Evolutionary conservation across 2,329 filamentous ascomycete species (phyloP), one percentile per base, ranked within the genome.

Genomic region (Hyphodiscus sp.): DNA sequence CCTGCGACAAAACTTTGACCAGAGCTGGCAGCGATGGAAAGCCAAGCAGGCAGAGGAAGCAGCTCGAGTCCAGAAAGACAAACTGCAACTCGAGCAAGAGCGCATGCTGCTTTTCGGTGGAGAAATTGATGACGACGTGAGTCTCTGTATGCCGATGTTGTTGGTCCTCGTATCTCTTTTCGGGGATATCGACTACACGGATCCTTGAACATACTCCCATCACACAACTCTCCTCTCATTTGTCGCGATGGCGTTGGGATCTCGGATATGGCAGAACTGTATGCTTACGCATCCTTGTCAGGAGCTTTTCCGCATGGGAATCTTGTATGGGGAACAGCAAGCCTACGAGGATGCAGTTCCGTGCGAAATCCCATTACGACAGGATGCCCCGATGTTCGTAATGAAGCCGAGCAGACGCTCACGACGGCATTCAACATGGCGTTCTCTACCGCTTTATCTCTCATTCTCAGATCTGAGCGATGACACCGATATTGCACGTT

Each of bases 151-250:
- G 10, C 53, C 53, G 41, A 67, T 67, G 65, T 58, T 65, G 33
- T 54, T 55, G 29, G 65, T 67, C 16, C 58, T 67, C 47, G 52
- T 64, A 29, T 55, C 51, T 47, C 61, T 65, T 42, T 66, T 67
- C 51, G 64, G 64, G 20, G 64, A 63, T 48, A 63, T 65, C 56
- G 64, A 66, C 57, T 66, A 66, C 42, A 62, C 61, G 48, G 63
- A 66, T 38, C 33, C 33, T 38, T 38, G 33, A 26, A 38, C 33
- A 38, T n/a, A 33, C 11, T 38, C 33, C 33, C 33, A 38, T 38
- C 33, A 38, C 13, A 38, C 33, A 38, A 15, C 5, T 38, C 33
- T 38, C 33, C 33, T 38, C 33, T 38, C 33, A 15, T 38, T 38
- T 38, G 33, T 38, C 33, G 33, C 33, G 33, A n/a, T 38, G 33